Evolutionary conservation across 495 filamentous ascomycete genomes (phyloP), one percentile per base, ranked within the genome.

Genomic region (Bombardia bombarda): DNA sequence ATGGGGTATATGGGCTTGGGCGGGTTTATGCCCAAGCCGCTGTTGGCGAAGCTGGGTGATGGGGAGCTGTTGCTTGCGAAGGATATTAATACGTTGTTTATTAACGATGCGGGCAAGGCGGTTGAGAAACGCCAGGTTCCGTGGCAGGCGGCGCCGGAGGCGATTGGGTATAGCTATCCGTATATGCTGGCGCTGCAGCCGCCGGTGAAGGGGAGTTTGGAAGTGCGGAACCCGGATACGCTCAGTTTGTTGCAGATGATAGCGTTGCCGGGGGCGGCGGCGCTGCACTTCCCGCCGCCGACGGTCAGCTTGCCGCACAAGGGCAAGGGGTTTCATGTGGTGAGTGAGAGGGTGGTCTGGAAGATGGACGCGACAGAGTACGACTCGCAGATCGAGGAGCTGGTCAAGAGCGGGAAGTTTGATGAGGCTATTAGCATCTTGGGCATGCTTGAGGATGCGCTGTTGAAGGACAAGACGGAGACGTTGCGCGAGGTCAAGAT

Each of bases 1-100:
- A 95, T 96, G 86, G 85, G 89, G 28, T 97, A 96, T 56, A 92
- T 97, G 71, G 90, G 89, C 2, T 81, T 98, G 53, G 88, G 88
- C 8, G 81, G 87, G 7, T 90, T 82, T 69, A 84, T 87, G 21
- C 92, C 92, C 10, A 89, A 89, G 52, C 93, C 92, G 6, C 68
- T 98, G 47, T 86, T 86, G 16, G 84, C 90, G 4, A 82, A 80
- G 43, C 68, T 99, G 7, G 75, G 75, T 4, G 86, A 90, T 42
- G 88, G 86, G 0, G 78, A 96, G 54, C 75, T 96, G 50, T 61
- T 98, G 52, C 69, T 99, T 12, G 86, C 92, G 8, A 96, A 95
- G 60, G 92, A 99, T 53, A 87, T 95, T 54, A 95, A 96, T 55
- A 93, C 89, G 1, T 69, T 94, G 32, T 99, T 97, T 52, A 84